Evolutionary conservation across 2,329 filamentous ascomycete species (phyloP), one percentile per base, ranked within the genome.

Genomic region (Ceratocystis papillata): DNA sequence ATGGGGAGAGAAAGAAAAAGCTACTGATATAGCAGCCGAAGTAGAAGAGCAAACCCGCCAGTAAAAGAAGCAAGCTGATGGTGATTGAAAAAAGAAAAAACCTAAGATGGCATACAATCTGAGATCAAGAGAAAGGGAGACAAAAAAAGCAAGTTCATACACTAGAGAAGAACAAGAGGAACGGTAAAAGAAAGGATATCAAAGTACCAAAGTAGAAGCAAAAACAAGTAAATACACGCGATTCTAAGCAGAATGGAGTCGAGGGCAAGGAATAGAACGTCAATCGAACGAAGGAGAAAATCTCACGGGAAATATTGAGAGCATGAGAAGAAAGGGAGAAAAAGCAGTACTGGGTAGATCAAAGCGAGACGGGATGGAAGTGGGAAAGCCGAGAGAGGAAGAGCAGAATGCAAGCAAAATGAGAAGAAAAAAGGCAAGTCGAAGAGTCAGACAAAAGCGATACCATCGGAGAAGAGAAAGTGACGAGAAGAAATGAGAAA

Each of bases 111-210:
- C 12, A 41, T 41, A 12, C 37, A 41, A 41, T 41, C 8, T 41
- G 37, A 41, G 37, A 41, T 41, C 37, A 41, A 68, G 68, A 64
- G 70, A 69, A 69, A 69, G 69, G 68, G 67, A 69, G 67, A 69
- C 48, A 53, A 28, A 53, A 28, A 53, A 15, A 6, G 20, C 22
- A 25, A 53, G 20, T 25, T 53, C 20, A 25, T 53, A 53, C 48
- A 53, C 10, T 25, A 28, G 48, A 59, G 55, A 59, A 28, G 48
- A n/a, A 53, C 48, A 22, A 50, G 48, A 7, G 5, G 6, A 5
- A 50, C 22, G n/a, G n/a, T 20, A 22, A 20, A 59, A 30, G n/a
- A n/a, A 20, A 59, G 25, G 55, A 59, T 30, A 33, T 59, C 55
- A 30, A 41, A 59, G 28, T 37, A 59, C 25, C n/a, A 59, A 15